Evolutionary conservation across 108 stramenopile genomes (phyloP), one percentile per base, ranked within the genome.

Genomic region (Licmophora abbreviata): DNA sequence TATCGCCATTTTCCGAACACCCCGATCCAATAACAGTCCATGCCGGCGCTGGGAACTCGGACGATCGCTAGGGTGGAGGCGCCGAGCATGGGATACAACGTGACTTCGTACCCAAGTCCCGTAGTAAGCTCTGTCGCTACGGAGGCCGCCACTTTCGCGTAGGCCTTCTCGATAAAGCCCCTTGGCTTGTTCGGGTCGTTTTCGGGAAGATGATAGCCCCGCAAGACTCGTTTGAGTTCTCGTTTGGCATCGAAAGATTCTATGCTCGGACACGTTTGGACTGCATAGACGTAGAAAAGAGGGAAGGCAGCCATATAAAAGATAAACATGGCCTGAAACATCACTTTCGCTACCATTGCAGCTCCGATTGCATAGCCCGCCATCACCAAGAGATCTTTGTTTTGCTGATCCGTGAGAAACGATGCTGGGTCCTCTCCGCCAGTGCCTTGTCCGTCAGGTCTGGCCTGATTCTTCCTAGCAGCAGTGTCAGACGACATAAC

Each of bases 191-290:
- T 37, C 21, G 73, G 79, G 35, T 77, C 59, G 18, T 69, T 61
- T 30, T 73, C 79, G 5, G 88, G 81, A n/a, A 85, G 64, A 31
- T 83, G 77, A 22, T 75, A 61, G 3, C 88, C 87, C 29, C 88
- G 53, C 53, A 90, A 44, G 30, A 85, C 83, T 6, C 81, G 50
- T 42, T 83, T 83, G 22, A 90, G 44, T 54, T 90, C 73, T 32
- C 66, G 64, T 41, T 85, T 85, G 42, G 81, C 68, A 65, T 89
- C 81, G 56, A 89, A 89, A 0, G 76, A 65, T 3, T 59, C 48
- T 3, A 35, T 43, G 23, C 71, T 34, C 11, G 88, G 88, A 34
- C 76, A 79, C 10, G 59, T 81, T 43, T 62, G 57, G 0, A 65
- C 25, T 1, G 57, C 73, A 45, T 83, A 90, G 5, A 76, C 24